phyloP scores from a whole-genome alignment of 768 basidiomycete genomes.

The Mycena rebaudengoi region DNA sequence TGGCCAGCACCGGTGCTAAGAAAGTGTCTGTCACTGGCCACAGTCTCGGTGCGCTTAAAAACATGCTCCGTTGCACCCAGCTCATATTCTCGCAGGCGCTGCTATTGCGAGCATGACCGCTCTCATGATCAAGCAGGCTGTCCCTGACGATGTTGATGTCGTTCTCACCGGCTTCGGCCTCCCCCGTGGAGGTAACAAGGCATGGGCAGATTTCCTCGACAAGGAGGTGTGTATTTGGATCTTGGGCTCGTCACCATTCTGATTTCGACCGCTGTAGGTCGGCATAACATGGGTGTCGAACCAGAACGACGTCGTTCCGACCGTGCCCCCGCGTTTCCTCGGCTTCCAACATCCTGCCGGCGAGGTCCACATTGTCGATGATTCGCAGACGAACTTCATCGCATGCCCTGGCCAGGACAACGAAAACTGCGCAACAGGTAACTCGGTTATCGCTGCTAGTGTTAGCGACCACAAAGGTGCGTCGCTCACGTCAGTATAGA shows the following conservation, averaged over 20 bases:
- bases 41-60: conserved; percentile 41
- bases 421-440: conserved; percentile 14
- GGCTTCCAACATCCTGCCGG: conserved; percentile 44
- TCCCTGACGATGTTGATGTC: conserved; percentile 42
- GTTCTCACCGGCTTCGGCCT: conserved; percentile 49
- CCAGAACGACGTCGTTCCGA: conserved; percentile 51
- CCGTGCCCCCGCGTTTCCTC: conserved; percentile 44
- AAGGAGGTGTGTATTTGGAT: conserved; percentile 27
- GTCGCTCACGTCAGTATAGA: conserved; percentile 23
- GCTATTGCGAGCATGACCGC: conserved; percentile 57
- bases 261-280: too few relatives aligned
- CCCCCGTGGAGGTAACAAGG: conserved; percentile 55
- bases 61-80: not conserved
- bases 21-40: conserved; percentile 52
- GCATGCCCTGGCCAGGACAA: conserved; percentile 52
- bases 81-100: conserved; percentile 37
- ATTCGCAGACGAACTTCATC: conserved; percentile 37
- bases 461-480: conserved; percentile 33
- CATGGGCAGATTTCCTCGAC: conserved; percentile 54
- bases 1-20: conserved; percentile 35
- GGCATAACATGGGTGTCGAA: conserved; percentile 43
- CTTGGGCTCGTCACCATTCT: not conserved
- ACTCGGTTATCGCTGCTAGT: not conserved
- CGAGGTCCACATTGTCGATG: conserved; percentile 48
- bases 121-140: conserved; percentile 44